Evolutionary conservation across 2,329 filamentous ascomycete species (phyloP), one percentile per base, ranked within the genome.

Genomic region (Penicillium nordicum): DNA sequence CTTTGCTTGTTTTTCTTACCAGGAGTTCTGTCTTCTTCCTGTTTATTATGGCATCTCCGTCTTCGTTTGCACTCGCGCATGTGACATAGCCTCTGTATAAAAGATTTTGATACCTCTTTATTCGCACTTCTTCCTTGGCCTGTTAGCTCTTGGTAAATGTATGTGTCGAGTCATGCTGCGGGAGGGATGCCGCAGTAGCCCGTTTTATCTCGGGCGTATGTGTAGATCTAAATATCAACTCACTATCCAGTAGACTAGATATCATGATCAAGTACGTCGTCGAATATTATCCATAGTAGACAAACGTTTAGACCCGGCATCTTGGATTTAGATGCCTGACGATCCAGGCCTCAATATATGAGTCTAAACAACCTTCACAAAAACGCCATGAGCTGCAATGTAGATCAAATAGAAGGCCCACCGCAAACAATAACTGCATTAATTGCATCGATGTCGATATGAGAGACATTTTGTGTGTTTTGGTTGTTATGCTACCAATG

Each of bases 51-150:
- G 59, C 63, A 63, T 64, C 45, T 55, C 55, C 55, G 53, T 62
- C 57, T 59, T 59, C 48, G 42, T 46, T 50, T 61, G 55, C 55
- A 57, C 54, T 40, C 48, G 55, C 57, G 43, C 55, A 56, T 64
- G 63, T 65, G 63, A 67, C 60, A 67, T 67, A 67, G 63, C 64
- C 61, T 60, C 47, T 67, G 63, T 68, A 68, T 64, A 61, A 64
- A 64, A 60, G 57, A 58, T 58, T 60, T 57, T 50, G 53, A 65
- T 63, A 62, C 61, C 62, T 63, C 36, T 60, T 52, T 32, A 38
- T 48, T 43, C 3, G 5, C 14, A 25, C 18, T 38, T 37, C 41
- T 38, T 27, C 27, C 2, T 42, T 50, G 12, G 5, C n/a, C 32
- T 25, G 2, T 14, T n/a, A 25, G 37, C 4, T 48, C 32, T n/a